Evolutionary conservation across 2,329 filamentous ascomycete genomes (phyloP).

Genomic region (Stagonosporopsis rhizophila): DNA sequence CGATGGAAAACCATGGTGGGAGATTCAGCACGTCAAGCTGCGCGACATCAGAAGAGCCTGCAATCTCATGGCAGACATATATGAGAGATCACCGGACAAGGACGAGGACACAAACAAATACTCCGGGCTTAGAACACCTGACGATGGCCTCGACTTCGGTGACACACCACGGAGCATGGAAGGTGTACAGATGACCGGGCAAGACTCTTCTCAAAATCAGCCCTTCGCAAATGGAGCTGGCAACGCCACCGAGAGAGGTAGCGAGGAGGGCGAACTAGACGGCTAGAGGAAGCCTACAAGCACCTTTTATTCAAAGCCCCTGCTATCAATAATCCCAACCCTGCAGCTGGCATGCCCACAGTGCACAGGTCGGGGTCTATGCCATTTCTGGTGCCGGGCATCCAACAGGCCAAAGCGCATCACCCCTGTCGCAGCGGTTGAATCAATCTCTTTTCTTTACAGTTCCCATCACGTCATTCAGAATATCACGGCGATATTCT

Average conservation of each 20-base stretch:
- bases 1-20: slow-evolving; percentile 86
- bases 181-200: slow-evolving; percentile 28
- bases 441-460: neutral
- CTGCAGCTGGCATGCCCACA: neutral
- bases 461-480: neutral
- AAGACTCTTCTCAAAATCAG: slow-evolving; percentile 26
- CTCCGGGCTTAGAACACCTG: slow-evolving; percentile 52
- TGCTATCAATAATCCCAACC: neutral
- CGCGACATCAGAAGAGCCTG: slow-evolving; percentile 75
- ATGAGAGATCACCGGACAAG: slow-evolving; percentile 51
- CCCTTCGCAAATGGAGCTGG: slow-evolving; percentile 32
- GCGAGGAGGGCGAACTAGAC: slow-evolving; percentile 58
- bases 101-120: slow-evolving; percentile 56
- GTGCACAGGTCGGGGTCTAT: neutral
- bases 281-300: slow-evolving; percentile 32
- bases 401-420: neutral
- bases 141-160: slow-evolving; percentile 45
- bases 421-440: neutral
- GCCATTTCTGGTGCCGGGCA: slow-evolving; percentile 1
- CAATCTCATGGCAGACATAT: slow-evolving; percentile 71
- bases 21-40: slow-evolving; percentile 73
- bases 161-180: slow-evolving; percentile 42
- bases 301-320: neutral
- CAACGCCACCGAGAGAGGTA: slow-evolving; percentile 39
- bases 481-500: slow-evolving; percentile 3